Conservation (phyloP, 225 moss, liverwort and hornwort genomes). For the Bryum argenteum region DNA sequence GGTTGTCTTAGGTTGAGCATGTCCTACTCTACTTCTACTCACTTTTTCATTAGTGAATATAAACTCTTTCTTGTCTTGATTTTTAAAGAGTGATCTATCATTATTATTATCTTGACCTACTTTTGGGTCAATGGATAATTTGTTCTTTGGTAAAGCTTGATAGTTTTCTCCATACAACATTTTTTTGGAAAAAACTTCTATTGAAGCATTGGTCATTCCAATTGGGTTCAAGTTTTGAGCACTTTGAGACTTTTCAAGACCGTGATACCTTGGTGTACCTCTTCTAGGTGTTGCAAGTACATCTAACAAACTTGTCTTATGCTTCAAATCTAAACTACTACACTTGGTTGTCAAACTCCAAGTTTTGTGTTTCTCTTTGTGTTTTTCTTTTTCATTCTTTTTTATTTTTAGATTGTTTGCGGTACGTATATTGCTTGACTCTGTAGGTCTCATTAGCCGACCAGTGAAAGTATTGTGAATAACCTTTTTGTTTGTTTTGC, state of each 20-base stretch:
- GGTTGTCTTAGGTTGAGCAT: neutral
- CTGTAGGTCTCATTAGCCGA: conserved; percentile 36
- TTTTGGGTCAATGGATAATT: neutral
- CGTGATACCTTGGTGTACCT: conserved; percentile 12
- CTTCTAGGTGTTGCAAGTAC: conserved; percentile 30
- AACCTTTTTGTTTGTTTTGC: conserved; percentile 12
- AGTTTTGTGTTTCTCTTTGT: neutral
- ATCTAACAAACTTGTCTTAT: conserved; percentile 33
- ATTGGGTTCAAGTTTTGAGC: neutral
- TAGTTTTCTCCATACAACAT: neutral
- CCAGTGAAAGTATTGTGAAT: neutral
- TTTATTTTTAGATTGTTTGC: conserved; percentile 16
- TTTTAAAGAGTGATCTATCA: neutral
- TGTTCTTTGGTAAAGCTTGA: neutral
- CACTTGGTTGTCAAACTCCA: conserved; percentile 28
- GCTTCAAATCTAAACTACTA: conserved; percentile 26
- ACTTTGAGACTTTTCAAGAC: neutral
- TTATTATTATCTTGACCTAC: neutral
- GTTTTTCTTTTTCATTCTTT: conserved; percentile 11
- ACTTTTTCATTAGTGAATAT: neutral
- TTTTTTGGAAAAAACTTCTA: neutral
- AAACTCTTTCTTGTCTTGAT: conserved; percentile 8
- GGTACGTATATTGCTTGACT: conserved; percentile 22
- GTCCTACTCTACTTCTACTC: neutral
- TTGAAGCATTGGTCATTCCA: neutral